phyloP scores from a whole-genome alignment of 1,284 basidiomycete species.

The Ustilago shanxiensis region DNA sequence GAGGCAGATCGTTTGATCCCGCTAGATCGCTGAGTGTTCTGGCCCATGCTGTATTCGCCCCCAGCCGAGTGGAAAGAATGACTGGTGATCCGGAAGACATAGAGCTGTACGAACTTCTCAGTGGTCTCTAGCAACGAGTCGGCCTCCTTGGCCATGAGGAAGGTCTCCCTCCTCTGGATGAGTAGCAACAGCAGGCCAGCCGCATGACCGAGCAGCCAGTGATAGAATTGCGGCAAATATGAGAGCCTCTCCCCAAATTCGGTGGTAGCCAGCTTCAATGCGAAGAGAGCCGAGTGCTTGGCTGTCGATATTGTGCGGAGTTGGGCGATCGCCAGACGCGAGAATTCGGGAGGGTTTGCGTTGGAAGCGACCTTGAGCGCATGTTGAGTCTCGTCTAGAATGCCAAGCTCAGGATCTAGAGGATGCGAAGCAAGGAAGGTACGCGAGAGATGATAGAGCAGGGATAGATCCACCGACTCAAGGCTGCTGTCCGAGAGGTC shows the following conservation, averaged over 20 bases:
- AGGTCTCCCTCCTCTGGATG: conserved; percentile 39
- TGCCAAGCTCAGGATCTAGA: conserved; percentile 44
- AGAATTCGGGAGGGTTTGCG: conserved; percentile 34
- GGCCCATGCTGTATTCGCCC: background rate
- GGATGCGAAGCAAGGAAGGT: conserved; percentile 51
- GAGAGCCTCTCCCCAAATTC: conserved; percentile 59
- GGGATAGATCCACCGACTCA: conserved; percentile 44
- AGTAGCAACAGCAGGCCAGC: conserved; percentile 56
- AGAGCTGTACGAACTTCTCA: conserved; percentile 54
- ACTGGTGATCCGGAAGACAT: conserved; percentile 48
- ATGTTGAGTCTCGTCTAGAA: conserved; percentile 48
- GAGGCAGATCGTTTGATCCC: conserved; percentile 42
- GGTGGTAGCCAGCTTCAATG: conserved; percentile 49
- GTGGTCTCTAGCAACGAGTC: conserved; percentile 39
- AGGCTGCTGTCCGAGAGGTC: conserved; percentile 45
- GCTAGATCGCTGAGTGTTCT: conserved; percentile 5
- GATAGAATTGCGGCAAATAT: conserved; percentile 60
- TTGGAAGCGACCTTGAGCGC: conserved; percentile 36
- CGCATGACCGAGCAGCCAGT: conserved; percentile 59
- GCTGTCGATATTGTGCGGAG: conserved; percentile 55
- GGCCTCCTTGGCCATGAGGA: conserved; percentile 56
- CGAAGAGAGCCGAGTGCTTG: conserved; percentile 53
- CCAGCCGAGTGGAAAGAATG: conserved; percentile 44
- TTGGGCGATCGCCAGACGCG: conserved; percentile 45
- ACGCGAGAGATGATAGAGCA: conserved; percentile 54